Evolutionary conservation across 2,329 filamentous ascomycete species (phyloP).

Genomic region (Alternaria triticimaculans): DNA sequence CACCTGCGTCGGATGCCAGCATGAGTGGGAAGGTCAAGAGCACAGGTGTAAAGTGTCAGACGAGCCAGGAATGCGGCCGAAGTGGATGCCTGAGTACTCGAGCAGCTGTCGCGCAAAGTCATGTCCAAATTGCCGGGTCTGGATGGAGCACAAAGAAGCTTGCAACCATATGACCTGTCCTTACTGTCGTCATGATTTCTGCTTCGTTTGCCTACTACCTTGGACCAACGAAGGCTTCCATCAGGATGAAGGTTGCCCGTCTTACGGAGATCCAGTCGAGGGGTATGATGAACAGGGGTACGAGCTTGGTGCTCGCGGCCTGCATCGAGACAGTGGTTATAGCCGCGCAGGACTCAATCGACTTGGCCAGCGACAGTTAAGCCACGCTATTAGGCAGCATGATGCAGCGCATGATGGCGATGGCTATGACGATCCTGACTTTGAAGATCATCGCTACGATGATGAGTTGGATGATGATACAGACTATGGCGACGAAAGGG

Average conservation of each 20-base stretch:
- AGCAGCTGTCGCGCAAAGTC: constrained; percentile 15
- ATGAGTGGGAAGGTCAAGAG: neutral
- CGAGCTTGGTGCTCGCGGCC: constrained; percentile 1
- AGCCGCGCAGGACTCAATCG: constrained; percentile 6
- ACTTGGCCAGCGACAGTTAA: neutral
- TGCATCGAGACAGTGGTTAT: constrained; percentile 13
- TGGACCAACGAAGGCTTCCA: constrained; percentile 4
- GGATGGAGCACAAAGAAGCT: constrained; percentile 20
- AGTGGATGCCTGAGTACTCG: constrained; percentile 18
- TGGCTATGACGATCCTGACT: neutral
- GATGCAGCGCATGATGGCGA: neutral
- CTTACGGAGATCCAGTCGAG: constrained; percentile 3
- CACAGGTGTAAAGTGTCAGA: neutral
- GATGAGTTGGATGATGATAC: neutral
- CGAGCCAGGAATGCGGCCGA: neutral
- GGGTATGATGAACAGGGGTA: constrained; percentile 19
- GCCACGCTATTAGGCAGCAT: neutral
- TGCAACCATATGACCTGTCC: constrained; percentile 24
- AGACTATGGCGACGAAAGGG: neutral
- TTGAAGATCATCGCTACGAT: neutral
- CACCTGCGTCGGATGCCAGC: constrained; percentile 12
- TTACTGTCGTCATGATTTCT: constrained; percentile 15
- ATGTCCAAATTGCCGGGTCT: constrained; percentile 15
- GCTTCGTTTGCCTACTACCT: constrained; percentile 18
- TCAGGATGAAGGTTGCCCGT: neutral